phyloP scores from a whole-genome alignment of 768 basidiomycete genomes.

The Macrolepiota albuminosa region DNA sequence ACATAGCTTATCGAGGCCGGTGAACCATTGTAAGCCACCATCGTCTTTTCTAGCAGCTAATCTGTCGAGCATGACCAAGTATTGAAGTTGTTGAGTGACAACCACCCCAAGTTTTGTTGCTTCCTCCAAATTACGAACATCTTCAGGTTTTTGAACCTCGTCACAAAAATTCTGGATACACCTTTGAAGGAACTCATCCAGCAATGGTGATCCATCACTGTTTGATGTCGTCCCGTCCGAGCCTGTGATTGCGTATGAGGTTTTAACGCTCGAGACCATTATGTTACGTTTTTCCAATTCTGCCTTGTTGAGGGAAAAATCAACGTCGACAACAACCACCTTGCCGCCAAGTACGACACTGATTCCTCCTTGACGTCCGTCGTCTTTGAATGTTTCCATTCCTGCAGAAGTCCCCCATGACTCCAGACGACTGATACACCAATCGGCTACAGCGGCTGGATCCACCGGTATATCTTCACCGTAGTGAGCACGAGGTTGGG shows the following conservation, averaged over 20 bases:
- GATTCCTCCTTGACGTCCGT: constrained; percentile 41
- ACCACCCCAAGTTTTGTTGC: constrained; percentile 44
- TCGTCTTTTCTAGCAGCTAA: constrained; percentile 58
- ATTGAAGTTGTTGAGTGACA: constrained; percentile 53
- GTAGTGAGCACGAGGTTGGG: constrained; percentile 43
- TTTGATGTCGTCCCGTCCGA: constrained; percentile 33
- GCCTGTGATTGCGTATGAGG: constrained; percentile 61
- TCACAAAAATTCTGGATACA: constrained; percentile 52
- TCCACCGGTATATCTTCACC: constrained; percentile 63
- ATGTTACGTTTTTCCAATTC: constrained; percentile 33
- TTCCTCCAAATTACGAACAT: constrained; percentile 44
- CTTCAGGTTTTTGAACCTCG: constrained; percentile 55
- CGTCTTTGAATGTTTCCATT: constrained; percentile 74
- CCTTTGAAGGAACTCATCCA: constrained; percentile 60
- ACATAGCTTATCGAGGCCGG: constrained; percentile 53
- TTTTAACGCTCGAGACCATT: constrained; percentile 57
- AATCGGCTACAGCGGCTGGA: constrained; percentile 37
- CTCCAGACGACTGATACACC: constrained; percentile 56
- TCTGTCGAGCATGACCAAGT: constrained; percentile 69
- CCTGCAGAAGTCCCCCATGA: constrained; percentile 60
- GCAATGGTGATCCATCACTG: constrained; percentile 44
- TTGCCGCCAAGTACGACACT: constrained; percentile 71
- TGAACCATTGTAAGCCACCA: constrained; percentile 73
- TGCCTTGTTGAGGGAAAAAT: constrained; percentile 45
- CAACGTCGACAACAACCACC: constrained; percentile 75